Base-by-base conservation (phyloP, 73 alveolate species). In the Stentor coeruleus region DNA sequence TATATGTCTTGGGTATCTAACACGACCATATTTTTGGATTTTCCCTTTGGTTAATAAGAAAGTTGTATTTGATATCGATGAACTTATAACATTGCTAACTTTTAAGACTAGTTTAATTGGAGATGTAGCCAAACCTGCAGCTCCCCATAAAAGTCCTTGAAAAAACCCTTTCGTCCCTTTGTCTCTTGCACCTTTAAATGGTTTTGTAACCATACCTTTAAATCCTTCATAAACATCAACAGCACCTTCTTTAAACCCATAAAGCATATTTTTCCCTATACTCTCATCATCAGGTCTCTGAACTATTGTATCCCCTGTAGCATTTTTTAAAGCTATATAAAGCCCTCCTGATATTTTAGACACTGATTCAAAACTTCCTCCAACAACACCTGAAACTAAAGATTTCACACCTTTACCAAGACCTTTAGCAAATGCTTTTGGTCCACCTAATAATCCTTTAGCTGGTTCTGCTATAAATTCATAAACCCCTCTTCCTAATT, bases 401-500 rank as follows among this genome's bases (percentile, higher is more conserved):
- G 94, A 76, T 35, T 87, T 86, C 59, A 93, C 93, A 38, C 99
- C 99, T 91, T 85, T 95, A 37, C 98, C 99, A 11, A 95, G 87
- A 15, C 99, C 99, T 58, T 86, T 91, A 49, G 93, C 98, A 55
- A 95, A 95, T 59, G 92, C 97, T 75, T 84, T 85, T 3, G 99
- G 99, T 4, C 99, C 98, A 49, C 89, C 82, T 33, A 93, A 74
- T 38, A 95, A 87, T 37, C 99, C 99, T 83, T 93, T 93, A 60
- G 94, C 85, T 0, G 99, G 99, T 66, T 93, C 99, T 85, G 89
- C 93, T 38, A 93, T 89, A 87, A 95, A 91, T 83, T 93, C 97
- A 83, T 91, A 93, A 4, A 95, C 95, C 4, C 99, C 99, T 11
- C 97, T 91, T 26, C 99, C 99, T 0, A 95, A 87, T 76, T 93